Evolutionary conservation across 768 basidiomycete genomes (phyloP).

Genomic region (Piloderma croceum): DNA sequence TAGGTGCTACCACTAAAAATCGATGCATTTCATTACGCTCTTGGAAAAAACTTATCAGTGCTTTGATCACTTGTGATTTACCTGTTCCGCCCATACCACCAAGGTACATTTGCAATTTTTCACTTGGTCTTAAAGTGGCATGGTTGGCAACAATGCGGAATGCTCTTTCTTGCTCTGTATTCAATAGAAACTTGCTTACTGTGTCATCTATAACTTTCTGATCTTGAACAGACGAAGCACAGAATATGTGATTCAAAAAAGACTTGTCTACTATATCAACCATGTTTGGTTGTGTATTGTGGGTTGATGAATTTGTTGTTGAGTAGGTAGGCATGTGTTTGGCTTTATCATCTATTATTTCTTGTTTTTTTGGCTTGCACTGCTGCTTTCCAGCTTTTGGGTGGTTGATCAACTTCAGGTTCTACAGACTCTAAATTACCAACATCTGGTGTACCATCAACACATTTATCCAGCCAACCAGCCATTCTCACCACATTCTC

Average conservation of each 20-base stretch:
- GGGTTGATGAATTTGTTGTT: no score
- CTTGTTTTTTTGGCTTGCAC: no score
- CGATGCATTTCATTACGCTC: neutral
- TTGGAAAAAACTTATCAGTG: slow-evolving; percentile 8
- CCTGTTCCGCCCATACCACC: slow-evolving; percentile 19
- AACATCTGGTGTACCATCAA: no score
- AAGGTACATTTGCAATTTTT: slow-evolving; percentile 14
- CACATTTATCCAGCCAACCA: no score
- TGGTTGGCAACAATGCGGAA: slow-evolving; percentile 21
- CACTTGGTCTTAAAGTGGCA: neutral
- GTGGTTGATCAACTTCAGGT: no score
- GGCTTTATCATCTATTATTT: no score
- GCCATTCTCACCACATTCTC: no score
- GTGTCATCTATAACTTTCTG: slow-evolving; percentile 3
- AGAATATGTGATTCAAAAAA: slow-evolving; percentile 15
- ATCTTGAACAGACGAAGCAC: neutral
- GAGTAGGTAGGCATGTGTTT: no score
- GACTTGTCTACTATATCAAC: slow-evolving; percentile 22
- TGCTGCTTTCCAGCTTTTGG: no score
- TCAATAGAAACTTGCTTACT: slow-evolving; percentile 10
- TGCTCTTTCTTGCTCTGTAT: slow-evolving; percentile 17
- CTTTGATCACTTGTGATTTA: slow-evolving; percentile 13
- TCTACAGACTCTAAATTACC: no score
- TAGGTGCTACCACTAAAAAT: slow-evolving; percentile 17
- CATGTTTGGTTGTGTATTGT: no score